phyloP scores from a whole-genome alignment of 1,284 basidiomycete species.

The Chalciporus sp. region DNA sequence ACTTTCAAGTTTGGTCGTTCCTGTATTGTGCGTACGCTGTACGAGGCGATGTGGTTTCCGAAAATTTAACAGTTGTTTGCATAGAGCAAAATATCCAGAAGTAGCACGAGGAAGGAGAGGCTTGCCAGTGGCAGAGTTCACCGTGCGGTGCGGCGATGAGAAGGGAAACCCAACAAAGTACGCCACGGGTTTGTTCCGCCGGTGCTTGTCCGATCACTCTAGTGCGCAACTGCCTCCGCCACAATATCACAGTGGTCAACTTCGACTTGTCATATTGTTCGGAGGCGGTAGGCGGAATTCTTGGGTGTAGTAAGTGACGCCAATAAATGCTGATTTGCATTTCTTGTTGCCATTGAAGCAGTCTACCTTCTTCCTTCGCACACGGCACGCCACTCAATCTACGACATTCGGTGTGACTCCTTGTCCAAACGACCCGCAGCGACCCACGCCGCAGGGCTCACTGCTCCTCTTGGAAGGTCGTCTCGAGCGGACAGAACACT shows the following conservation, averaged over 20 bases:
- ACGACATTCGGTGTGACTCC: constrained; percentile 8
- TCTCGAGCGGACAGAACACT: constrained; percentile 3
- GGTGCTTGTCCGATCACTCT: no score
- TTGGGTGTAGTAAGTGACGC: neutral
- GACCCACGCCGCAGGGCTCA: neutral
- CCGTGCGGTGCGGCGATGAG: constrained; percentile 7
- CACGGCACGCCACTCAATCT: constrained; percentile 14
- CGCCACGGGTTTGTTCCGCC: neutral
- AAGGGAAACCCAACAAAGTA: neutral
- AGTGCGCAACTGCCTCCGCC: neutral
- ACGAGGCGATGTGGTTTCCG: constrained; percentile 1
- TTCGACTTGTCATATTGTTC: constrained; percentile 2
- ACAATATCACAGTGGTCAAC: neutral
- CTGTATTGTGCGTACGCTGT: neutral
- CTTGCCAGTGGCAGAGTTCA: neutral
- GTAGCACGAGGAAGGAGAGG: neutral
- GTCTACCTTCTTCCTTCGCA: constrained; percentile 5
- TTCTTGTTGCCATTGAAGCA: neutral
- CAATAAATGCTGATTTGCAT: neutral
- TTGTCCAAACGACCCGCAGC: constrained; percentile 1
- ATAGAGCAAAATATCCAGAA: neutral
- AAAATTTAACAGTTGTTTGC: neutral
- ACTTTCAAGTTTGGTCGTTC: constrained; percentile 11
- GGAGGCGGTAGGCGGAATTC: constrained; percentile 12
- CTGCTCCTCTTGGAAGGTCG: neutral